Evolutionary conservation across 805 yeast species (phyloP).

Genomic region (Saccharomycopsis amapae): DNA sequence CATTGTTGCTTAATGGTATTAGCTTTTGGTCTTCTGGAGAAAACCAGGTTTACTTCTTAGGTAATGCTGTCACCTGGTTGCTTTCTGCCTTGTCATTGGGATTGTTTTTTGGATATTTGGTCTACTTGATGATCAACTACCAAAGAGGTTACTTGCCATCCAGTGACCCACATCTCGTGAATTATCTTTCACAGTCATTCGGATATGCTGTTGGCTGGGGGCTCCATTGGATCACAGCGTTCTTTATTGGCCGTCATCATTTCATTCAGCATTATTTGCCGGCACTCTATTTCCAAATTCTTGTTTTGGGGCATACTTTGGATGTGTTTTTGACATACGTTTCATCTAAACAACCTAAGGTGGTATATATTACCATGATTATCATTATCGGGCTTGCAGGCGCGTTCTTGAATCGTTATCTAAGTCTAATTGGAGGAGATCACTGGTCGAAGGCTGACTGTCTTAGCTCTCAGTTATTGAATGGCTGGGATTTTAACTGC

Average conservation of each 20-base stretch:
- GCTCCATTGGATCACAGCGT: constrained; percentile 66
- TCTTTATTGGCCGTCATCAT: constrained; percentile 79
- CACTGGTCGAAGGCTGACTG: neutral
- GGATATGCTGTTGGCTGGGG: constrained; percentile 83
- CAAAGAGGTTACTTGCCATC: constrained; percentile 59
- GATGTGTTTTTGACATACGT: constrained; percentile 42
- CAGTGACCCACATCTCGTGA: constrained; percentile 42
- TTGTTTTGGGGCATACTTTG: constrained; percentile 55
- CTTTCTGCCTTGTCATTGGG: constrained; percentile 54
- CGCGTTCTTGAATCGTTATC: neutral
- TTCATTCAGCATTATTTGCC: constrained; percentile 83
- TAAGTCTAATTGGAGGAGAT: neutral
- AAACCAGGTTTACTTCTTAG: constrained; percentile 50
- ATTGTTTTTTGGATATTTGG: constrained; percentile 39
- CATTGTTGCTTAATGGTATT: constrained; percentile 65
- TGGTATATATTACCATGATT: neutral
- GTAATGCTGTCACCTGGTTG: constrained; percentile 74
- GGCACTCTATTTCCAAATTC: constrained; percentile 68
- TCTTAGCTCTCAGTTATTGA: neutral
- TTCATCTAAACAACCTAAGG: constrained; percentile 22
- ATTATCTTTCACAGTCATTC: constrained; percentile 55
- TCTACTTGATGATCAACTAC: constrained; percentile 58
- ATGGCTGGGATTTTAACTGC: constrained; percentile 1
- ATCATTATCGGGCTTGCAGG: neutral
- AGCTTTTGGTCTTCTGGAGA: constrained; percentile 69